Evolutionary conservation across 257 asterid species (phyloP), one percentile per base, ranked within the genome.

Genomic region (Solanum pimpinellifolium): DNA sequence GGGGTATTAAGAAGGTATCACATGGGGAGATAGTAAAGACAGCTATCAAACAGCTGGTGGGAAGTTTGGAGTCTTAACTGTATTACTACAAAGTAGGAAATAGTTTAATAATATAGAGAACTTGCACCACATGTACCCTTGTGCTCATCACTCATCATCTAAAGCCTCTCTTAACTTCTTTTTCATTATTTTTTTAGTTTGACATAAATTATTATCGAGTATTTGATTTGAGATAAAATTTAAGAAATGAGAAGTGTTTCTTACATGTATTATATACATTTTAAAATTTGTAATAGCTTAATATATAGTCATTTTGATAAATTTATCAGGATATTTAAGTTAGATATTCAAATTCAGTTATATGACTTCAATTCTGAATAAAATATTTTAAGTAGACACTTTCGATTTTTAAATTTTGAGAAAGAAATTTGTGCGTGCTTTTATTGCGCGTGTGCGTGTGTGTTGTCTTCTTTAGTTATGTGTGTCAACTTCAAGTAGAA

Each of bases 41-140:
- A 95, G 96, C 98, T 93, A 92, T 91, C 90, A 20, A 83, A 93
- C 98, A 95, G 98, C 98, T 95, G 92, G 90, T 85, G 66, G 89
- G 91, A 91, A 87, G 86, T 93, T 90, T 92, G 92, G 91, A 92
- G 94, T 86, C 94, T 93, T 95, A 94, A 95, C 96, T 93, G 94
- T 93, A 91, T 93, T 84, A 93, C 93, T 86, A 90, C 87, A 93
- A 92, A 88, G 91, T 69, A 86, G 89, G 88, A 91, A 16, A 70
- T 90, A 89, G 91, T 94, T 91, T 87, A 92, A 81, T 81, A 49
- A 89, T 81, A 84, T 86, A 80, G 92, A 90, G 92, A 94, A 90
- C 91, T 95, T 95, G 89, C 94, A 94, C 88, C 94, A 96, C 98
- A 95, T 95, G 97, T 94, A 95, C 98, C 91, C 91, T 91, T 89